A percentile compares a stretch with the other conserved stretches of the same genome.
Evolutionary conservation across 768 basidiomycete genomes (phyloP).

Genomic region (Rhizopogon salebrosus): DNA sequence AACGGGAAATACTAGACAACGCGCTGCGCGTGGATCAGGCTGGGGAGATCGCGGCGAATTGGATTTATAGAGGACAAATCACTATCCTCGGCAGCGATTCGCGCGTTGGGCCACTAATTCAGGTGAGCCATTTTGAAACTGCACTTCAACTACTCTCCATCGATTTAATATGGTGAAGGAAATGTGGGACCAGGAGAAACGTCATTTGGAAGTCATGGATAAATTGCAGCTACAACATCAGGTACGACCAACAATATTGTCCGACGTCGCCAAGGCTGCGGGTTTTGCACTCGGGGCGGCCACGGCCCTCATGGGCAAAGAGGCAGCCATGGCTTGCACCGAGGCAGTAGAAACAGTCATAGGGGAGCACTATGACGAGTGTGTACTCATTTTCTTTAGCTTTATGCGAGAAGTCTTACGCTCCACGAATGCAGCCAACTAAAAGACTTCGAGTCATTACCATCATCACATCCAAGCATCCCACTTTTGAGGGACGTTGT

Average conservation of each 20-base stretch:
- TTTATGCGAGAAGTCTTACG: not conserved
- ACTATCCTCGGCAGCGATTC: conserved; percentile 62
- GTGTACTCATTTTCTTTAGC: conserved; percentile 28
- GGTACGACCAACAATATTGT: conserved; percentile 78
- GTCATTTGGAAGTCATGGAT: conserved; percentile 84
- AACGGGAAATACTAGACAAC: conserved; percentile 49
- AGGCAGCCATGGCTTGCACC: conserved; percentile 97
- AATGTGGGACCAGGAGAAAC: conserved; percentile 97
- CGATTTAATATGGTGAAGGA: conserved; percentile 45
- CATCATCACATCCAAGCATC: conserved; percentile 71
- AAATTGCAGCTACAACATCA: conserved; percentile 79
- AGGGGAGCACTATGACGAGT: conserved; percentile 98
- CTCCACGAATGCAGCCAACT: conserved; percentile 57
- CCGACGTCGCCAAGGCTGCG: conserved; percentile 79
- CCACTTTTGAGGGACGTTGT: conserved; percentile 68
- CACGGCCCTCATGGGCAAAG: conserved; percentile 84
- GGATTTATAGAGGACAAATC: conserved; percentile 88
- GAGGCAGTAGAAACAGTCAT: conserved; percentile 98
- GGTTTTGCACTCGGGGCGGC: conserved; percentile 83
- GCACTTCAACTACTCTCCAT: not conserved
- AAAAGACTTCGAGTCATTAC: conserved; percentile 59
- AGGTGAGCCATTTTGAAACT: conserved; percentile 41
- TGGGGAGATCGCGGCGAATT: conserved; percentile 93
- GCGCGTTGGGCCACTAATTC: conserved; percentile 58
- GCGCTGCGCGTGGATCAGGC: conserved; percentile 92